phyloP scores from a whole-genome alignment of 1,284 basidiomycete species.

The Pascua guehoae region DNA sequence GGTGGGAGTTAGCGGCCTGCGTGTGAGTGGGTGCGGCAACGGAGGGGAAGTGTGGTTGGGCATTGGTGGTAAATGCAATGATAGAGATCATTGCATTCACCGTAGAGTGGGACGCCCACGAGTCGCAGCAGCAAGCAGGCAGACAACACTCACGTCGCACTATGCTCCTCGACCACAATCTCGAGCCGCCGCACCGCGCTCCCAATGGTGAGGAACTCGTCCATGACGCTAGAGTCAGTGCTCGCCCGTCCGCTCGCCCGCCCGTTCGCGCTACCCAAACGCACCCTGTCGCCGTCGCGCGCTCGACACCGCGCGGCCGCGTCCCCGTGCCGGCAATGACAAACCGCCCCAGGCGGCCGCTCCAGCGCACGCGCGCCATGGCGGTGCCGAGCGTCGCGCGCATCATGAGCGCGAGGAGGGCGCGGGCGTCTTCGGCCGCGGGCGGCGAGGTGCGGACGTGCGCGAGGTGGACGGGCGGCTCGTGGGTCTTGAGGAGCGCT shows the following conservation, averaged over 20 bases:
- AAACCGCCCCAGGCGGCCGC: conserved; percentile 21
- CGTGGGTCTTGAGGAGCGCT: conserved; percentile 21
- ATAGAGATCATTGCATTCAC: too few species aligned
- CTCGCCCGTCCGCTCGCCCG: not conserved
- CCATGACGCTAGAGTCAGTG: conserved; percentile 5
- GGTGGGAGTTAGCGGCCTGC: conserved; percentile 38
- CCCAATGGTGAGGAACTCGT: conserved; percentile 23
- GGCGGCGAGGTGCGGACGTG: conserved; percentile 9
- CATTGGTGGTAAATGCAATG: too few species aligned
- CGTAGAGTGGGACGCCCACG: too few species aligned
- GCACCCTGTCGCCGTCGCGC: conserved; percentile 22
- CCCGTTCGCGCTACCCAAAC: not conserved
- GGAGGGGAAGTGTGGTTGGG: too few species aligned
- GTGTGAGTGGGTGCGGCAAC: too few species aligned
- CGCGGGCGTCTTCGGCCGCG: conserved; percentile 4
- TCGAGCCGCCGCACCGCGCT: conserved; percentile 38
- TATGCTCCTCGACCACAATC: conserved; percentile 33
- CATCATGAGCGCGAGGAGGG: conserved; percentile 29
- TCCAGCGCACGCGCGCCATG: conserved; percentile 30
- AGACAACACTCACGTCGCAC: conserved; percentile 21
- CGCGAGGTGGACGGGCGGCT: conserved; percentile 20
- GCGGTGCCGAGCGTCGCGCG: conserved; percentile 34
- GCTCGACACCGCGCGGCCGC: conserved; percentile 20
- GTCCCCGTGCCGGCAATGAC: conserved; percentile 21
- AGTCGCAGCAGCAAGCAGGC: not conserved